A percentile compares a stretch with the other conserved stretches of the same genome.
Evolutionary conservation across 441 rosid species (phyloP).

Genomic region (Populus tomentosa): DNA sequence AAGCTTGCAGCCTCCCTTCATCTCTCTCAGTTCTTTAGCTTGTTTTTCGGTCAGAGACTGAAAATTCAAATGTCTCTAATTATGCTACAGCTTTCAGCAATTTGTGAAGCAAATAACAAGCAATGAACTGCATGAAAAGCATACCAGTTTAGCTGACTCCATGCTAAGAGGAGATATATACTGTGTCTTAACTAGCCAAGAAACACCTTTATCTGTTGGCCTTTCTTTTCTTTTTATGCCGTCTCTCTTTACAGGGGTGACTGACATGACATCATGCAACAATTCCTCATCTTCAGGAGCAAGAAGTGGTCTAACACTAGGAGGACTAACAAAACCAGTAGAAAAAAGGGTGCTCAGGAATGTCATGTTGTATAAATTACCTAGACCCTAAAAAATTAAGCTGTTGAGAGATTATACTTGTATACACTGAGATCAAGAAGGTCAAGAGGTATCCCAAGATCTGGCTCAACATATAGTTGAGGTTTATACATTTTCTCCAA

Average conservation of each 20-base stretch:
- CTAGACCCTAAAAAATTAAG: not conserved
- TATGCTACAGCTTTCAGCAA: constrained; percentile 13
- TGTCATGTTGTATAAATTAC: not conserved
- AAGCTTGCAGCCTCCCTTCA: constrained; percentile 65
- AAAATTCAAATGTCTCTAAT: constrained; percentile 18
- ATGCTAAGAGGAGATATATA: constrained; percentile 85
- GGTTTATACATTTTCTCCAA: constrained; percentile 92
- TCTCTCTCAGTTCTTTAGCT: constrained; percentile 88
- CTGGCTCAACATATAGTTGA: constrained; percentile 88
- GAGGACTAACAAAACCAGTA: constrained; percentile 46
- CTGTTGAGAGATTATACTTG: constrained; percentile 51
- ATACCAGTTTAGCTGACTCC: constrained; percentile 86
- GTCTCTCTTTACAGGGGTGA: constrained; percentile 76
- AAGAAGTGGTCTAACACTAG: constrained; percentile 53
- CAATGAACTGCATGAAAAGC: constrained; percentile 6
- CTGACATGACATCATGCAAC: constrained; percentile 74
- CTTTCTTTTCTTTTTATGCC: constrained; percentile 89
- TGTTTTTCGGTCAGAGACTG: constrained; percentile 95
- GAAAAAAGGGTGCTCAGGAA: constrained; percentile 17
- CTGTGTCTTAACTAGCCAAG: constrained; percentile 51
- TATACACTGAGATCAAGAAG: constrained; percentile 94
- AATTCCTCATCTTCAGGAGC: constrained; percentile 93
- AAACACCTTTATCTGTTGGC: constrained; percentile 70
- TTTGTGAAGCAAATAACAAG: constrained; percentile 2
- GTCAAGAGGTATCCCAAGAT: constrained; percentile 98